These are phyloP conservation scores for Chaetomidium leptoderma DNA, from an alignment of 495 filamentous ascomycete genomes.

Conservation along the genomic window DNA sequence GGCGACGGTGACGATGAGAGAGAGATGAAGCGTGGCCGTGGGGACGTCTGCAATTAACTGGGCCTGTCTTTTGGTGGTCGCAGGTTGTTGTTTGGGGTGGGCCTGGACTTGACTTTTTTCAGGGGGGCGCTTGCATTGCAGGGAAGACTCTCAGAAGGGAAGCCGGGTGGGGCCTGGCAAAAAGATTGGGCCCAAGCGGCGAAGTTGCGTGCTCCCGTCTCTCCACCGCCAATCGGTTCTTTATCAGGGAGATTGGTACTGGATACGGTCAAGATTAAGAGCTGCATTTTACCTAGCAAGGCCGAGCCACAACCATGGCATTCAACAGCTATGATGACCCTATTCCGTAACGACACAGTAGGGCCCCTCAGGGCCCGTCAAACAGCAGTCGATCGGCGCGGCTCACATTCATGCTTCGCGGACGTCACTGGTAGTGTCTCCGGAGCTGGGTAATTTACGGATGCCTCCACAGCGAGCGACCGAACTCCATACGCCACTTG, in stretches of 20 bases:
- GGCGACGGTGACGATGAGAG: slow-evolving; percentile 1
- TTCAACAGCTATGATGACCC: neutral
- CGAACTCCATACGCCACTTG: no score
- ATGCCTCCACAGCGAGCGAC: no score
- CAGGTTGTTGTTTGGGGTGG: slow-evolving; percentile 3
- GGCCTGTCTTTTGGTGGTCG: neutral
- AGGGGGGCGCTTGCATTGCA: neutral
- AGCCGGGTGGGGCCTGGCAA: slow-evolving; percentile 4
- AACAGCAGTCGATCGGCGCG: neutral
- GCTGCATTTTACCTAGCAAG: neutral
- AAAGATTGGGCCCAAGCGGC: neutral
- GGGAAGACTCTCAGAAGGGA: slow-evolving; percentile 5
- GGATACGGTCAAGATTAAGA: slow-evolving; percentile 14
- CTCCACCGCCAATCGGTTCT: slow-evolving; percentile 21
- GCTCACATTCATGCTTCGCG: no score
- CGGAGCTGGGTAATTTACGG: no score
- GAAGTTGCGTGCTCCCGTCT: slow-evolving; percentile 10
- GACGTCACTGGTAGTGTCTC: no score
- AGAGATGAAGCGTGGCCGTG: slow-evolving; percentile 13
- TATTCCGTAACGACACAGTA: no score
- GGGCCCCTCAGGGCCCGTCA: no score
- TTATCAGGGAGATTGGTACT: slow-evolving; percentile 30
- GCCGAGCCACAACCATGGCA: neutral
- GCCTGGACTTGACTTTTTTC: slow-evolving; percentile 19
- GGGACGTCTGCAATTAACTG: slow-evolving; percentile 9